A percentile compares a stretch with the other conserved stretches of the same genome.
Evolutionary conservation across 192 early-diverging fungal species (phyloP).

Genomic region (Cladochytrium replicatum): DNA sequence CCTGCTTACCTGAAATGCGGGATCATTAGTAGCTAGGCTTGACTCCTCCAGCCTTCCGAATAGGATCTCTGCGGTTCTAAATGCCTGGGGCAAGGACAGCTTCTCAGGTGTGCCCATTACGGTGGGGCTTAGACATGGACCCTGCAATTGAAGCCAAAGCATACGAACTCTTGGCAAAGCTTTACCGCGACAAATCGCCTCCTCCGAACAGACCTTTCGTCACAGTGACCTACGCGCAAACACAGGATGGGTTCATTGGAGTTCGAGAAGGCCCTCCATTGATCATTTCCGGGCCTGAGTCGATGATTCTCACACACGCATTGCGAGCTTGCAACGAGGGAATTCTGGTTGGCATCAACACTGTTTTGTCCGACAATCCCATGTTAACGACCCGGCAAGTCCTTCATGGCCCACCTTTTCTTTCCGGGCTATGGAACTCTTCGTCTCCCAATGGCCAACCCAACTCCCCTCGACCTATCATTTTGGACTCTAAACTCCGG

Average conservation of each 20-base stretch:
- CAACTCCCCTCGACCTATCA: slow-evolving; percentile 69
- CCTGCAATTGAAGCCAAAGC: too few species aligned
- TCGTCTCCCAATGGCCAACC: slow-evolving; percentile 22
- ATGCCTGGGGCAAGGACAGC: too few species aligned
- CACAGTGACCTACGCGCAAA: slow-evolving; percentile 85
- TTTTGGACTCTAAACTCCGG: slow-evolving; percentile 65
- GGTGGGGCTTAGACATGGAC: too few species aligned
- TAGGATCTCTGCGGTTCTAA: too few species aligned
- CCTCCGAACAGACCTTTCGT: slow-evolving; percentile 45
- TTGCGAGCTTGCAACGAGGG: slow-evolving; percentile 65
- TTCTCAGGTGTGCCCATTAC: too few species aligned
- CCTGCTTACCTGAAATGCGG: slow-evolving; percentile 13
- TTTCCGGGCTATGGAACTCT: neutral
- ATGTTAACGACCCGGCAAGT: slow-evolving; percentile 41
- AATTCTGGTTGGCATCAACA: slow-evolving; percentile 80
- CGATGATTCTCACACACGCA: slow-evolving; percentile 72
- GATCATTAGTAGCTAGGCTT: slow-evolving; percentile 30
- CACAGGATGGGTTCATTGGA: slow-evolving; percentile 75
- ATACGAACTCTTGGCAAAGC: too few species aligned
- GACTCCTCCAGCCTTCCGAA: slow-evolving; percentile 30
- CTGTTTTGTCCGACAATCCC: slow-evolving; percentile 72
- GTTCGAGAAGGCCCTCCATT: slow-evolving; percentile 33
- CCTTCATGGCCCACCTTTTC: slow-evolving; percentile 2
- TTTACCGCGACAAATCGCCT: too few species aligned
- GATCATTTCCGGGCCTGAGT: slow-evolving; percentile 58